A percentile compares a stretch with the other conserved stretches of the same genome.
These are phyloP conservation scores for Leccinum variicolor DNA, from an alignment of 768 basidiomycete species.

Conservation along the genomic window DNA sequence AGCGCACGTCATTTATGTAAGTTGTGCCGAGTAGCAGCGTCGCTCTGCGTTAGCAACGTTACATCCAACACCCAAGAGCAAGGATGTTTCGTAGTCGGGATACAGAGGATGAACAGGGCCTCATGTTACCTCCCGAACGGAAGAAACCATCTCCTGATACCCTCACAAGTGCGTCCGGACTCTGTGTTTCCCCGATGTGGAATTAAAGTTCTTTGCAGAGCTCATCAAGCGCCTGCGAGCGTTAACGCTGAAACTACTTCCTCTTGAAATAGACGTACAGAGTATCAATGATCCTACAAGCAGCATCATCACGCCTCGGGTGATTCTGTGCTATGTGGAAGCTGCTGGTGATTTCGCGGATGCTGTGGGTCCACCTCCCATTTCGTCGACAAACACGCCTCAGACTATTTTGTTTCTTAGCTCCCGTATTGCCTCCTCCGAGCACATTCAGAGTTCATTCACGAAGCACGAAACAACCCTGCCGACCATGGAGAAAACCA, in stretches of 20 bases:
- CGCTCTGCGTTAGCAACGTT: background rate
- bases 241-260: slow-evolving; percentile 71
- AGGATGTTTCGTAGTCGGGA: slow-evolving; percentile 28
- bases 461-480: slow-evolving; percentile 76
- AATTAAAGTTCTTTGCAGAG: slow-evolving; percentile 41
- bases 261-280: slow-evolving; percentile 70
- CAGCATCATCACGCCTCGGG: slow-evolving; percentile 77
- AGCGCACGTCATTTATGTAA: background rate
- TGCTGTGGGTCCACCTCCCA: slow-evolving; percentile 50
- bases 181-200: background rate
- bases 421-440: slow-evolving; percentile 80
- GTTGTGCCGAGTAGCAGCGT: background rate
- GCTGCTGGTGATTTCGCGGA: slow-evolving; percentile 88
- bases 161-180: slow-evolving; percentile 58
- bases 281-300: slow-evolving; percentile 74
- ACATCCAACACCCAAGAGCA: background rate
- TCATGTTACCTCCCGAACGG: slow-evolving; percentile 43
- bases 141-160: slow-evolving; percentile 65
- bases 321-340: slow-evolving; percentile 70
- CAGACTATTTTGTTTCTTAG: slow-evolving; percentile 33
- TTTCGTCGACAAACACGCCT: background rate
- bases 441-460: slow-evolving; percentile 76
- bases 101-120: slow-evolving; percentile 37
- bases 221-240: slow-evolving; percentile 78
- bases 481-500: slow-evolving; percentile 86